Evolutionary conservation across 1,284 basidiomycete species (phyloP), one percentile per base, ranked within the genome.

Genomic region (Ganoderma lingzhi): DNA sequence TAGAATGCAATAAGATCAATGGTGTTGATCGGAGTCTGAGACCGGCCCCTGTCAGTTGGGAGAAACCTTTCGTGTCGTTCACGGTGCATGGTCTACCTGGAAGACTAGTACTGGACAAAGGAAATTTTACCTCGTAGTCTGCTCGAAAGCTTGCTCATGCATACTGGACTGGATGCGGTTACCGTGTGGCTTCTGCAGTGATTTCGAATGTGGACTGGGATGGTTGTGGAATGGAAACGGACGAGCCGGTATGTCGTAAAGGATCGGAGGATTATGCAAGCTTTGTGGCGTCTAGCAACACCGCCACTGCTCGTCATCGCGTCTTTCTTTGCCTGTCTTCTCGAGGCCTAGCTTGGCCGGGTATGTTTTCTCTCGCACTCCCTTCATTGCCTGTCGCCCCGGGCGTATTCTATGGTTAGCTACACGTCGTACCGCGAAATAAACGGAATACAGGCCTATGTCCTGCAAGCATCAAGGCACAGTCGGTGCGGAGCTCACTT

Each of bases 201-300:
- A 56, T 56, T 56, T 56, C 53, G 53, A 56, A 35, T 32, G 30
- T 17, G 28, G 28, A 23, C 51, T 53, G 53, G 30, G 53, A 15
- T 32, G 30, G 14, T 4, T 30, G 53, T 55, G 30, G 12, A 55
- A 55, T 32, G 30, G 30, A 17, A 32, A 17, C 23, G 30, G 53
- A 12, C 39, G 39, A 41, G 48, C 2, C 53, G 30, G 17, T 17
- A 32, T 23, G 48, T 51, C 23, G 48, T 51, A 53, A 53, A 14
- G 2, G 45, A 66, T 66, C 66, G 66, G 66, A 67, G 55, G 60
- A 67, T 67, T 67, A 67, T 67, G 59, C 59, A 66, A 66, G 64
- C 64, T n/a, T 61, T n/a, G 59, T 61, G 59, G 59, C 59, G 59
- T 42, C 39, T 61, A 39, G 39, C 6, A 15, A 61, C 59, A 61